Evolutionary conservation across 2,329 filamentous ascomycete genomes (phyloP).

Genomic region (Cladosporium austrohemisphaericum): DNA sequence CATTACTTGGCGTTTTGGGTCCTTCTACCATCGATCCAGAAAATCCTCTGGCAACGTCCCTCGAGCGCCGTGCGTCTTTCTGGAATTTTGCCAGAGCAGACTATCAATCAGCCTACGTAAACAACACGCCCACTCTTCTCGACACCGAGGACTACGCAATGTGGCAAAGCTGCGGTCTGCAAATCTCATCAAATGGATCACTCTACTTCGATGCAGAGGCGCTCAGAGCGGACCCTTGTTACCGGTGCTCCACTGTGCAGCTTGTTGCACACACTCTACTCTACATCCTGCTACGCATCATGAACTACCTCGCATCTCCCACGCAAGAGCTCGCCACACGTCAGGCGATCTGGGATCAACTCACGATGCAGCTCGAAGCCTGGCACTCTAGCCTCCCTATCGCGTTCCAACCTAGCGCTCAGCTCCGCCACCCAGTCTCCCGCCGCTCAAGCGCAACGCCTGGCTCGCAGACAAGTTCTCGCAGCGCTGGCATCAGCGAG

Average conservation of each 20-base stretch:
- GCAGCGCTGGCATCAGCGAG: constrained; percentile 40
- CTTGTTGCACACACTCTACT: constrained; percentile 60
- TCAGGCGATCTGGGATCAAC: constrained; percentile 47
- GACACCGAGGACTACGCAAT: constrained; percentile 58
- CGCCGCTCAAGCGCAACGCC: constrained; percentile 3
- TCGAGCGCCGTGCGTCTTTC: constrained; percentile 58
- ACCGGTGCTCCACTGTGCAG: constrained; percentile 26
- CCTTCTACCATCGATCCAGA: constrained; percentile 31
- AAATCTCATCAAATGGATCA: constrained; percentile 50
- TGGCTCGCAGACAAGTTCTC: background rate
- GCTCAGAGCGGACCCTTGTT: constrained; percentile 53
- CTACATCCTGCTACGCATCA: constrained; percentile 62
- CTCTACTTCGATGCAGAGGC: constrained; percentile 41
- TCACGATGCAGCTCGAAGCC: constrained; percentile 55
- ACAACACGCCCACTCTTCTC: constrained; percentile 56
- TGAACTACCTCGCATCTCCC: constrained; percentile 59
- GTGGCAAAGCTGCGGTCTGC: constrained; percentile 62
- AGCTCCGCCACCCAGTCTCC: constrained; percentile 22
- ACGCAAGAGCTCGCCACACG: constrained; percentile 37
- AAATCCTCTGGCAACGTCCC: constrained; percentile 18
- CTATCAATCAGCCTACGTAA: constrained; percentile 47
- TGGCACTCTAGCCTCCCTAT: constrained; percentile 58
- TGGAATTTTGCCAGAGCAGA: constrained; percentile 61
- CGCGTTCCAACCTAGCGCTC: constrained; percentile 58
- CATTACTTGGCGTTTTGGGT: constrained; percentile 49